A percentile compares a stretch with the other conserved stretches of the same genome.
These are phyloP conservation scores for Zalerion maritima DNA, from an alignment of 495 filamentous ascomycete species.

Conservation along the genomic window DNA sequence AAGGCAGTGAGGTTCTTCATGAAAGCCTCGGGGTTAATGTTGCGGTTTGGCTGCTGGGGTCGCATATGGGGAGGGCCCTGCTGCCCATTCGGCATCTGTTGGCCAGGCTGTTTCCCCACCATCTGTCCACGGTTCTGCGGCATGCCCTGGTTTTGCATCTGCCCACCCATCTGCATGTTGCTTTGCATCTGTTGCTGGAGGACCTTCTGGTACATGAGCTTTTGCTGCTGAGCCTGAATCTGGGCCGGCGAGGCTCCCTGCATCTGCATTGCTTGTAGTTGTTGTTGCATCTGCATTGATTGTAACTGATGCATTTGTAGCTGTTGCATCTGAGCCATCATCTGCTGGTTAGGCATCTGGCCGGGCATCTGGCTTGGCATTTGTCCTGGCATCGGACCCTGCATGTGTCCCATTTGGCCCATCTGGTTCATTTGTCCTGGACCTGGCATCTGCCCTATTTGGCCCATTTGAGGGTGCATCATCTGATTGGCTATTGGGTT, in stretches of 20 bases:
- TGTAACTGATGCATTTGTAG: constrained; percentile 21
- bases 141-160: constrained; percentile 30
- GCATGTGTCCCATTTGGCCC: constrained; percentile 24
- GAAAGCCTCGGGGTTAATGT: constrained; percentile 48
- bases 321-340: constrained; percentile 29
- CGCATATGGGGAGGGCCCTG: constrained; percentile 13
- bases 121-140: constrained; percentile 32
- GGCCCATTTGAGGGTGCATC: constrained; percentile 29
- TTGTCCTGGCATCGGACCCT: constrained; percentile 21
- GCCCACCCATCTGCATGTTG: constrained; percentile 34
- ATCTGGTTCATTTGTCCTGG: too few relatives aligned
- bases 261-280: constrained; percentile 34
- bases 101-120: constrained; percentile 24
- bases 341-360: constrained; percentile 18
- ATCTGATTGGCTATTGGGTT: constrained; percentile 30
- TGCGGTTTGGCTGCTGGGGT: constrained; percentile 12
- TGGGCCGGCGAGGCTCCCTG: constrained; percentile 40
- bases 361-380: constrained; percentile 22
- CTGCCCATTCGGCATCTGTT: constrained; percentile 14
- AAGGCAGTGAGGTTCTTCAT: constrained; percentile 57
- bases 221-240: constrained; percentile 39
- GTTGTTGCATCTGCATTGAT: constrained; percentile 34
- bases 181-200: constrained; percentile 49
- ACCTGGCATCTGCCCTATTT: constrained; percentile 28
- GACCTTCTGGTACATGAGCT: constrained; percentile 49